Conservation (phyloP, 306 rosid species). For the Cucurbita argyrosperma region DNA sequence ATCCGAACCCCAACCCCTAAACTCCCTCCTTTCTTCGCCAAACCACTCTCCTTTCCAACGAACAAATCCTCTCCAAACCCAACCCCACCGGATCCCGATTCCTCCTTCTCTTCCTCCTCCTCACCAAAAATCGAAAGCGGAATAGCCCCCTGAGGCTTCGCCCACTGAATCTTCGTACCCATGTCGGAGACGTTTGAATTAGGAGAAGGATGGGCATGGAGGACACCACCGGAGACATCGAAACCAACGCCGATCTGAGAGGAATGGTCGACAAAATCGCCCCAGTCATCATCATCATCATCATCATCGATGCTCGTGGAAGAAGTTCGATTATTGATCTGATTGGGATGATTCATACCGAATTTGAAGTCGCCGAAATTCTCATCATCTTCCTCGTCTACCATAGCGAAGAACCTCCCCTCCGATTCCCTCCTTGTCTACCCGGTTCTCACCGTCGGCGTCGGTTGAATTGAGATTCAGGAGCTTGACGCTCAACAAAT, state of each 20-base stretch:
- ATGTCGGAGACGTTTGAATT: conserved; percentile 11
- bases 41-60: conserved; percentile 13
- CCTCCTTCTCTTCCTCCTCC: conserved; percentile 25
- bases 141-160: conserved; percentile 51
- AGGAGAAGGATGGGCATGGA: conserved; percentile 7
- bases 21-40: conserved; percentile 21
- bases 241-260: conserved; percentile 24
- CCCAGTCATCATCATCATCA: conserved; percentile 49
- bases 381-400: conserved; percentile 58
- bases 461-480: not conserved
- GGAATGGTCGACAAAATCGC: conserved; percentile 44
- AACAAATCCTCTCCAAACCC: conserved; percentile 10
- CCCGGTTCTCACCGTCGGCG: not conserved
- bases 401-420: conserved; percentile 34
- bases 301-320: conserved; percentile 15
- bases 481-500: not conserved
- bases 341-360: conserved; percentile 12
- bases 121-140: conserved; percentile 87
- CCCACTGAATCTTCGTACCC: conserved; percentile 18
- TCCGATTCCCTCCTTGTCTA: not conserved
- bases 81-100: conserved; percentile 12
- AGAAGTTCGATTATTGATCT: conserved; percentile 2
- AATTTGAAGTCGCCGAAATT: conserved; percentile 70
- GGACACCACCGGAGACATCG: not conserved
- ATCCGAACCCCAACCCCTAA: conserved; percentile 24